Evolutionary conservation across 2,329 filamentous ascomycete genomes (phyloP), one percentile per base, ranked within the genome.

Genomic region (Stagonosporopsis chrysanthemi): DNA sequence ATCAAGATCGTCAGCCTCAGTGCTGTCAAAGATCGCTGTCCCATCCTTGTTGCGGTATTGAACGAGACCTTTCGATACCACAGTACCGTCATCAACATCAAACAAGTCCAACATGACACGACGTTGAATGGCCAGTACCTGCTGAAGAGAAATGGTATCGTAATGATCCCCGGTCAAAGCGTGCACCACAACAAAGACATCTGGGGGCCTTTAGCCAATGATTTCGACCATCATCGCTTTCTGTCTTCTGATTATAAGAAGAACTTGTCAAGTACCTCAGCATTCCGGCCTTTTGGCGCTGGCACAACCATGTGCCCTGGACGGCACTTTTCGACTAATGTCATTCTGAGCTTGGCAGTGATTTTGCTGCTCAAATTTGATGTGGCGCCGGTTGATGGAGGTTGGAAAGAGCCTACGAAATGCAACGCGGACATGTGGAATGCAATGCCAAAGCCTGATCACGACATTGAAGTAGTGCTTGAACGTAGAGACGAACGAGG

Each of bases 1-100:
- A 53, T 52, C 17, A 54, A 55, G 22, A 52, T 62, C 17, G 52
- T 76, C 23, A 67, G 76, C 48, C 68, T 80, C 2, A 71, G 68
- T 9, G 61, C 48, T 6, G 58, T 80, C 9, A 78, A 77, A 42
- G 59, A 67, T 1, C 63, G 51, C 2, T 81, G 78, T 57, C 75
- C 77, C 2, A 68, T 79, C 0, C 58, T 82, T 4, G 56, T 75
- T 3, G 79, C 79, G 6, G 72, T 74, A 2, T 75, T 78, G 38
- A 74, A 81, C 45, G 80, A 82, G 58, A 73, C 73, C 2, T 70
- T 82, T 8, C 76, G 80, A 3, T 69, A 71, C 44, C 67, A 73
- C 41, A 74, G 73, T 23, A 76, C 76, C 26, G 77, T 77, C 3
- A 72, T 74, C 33, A 78, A 76, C 38, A 63, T 69, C 41, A 73